Conservation (phyloP, 2,329 filamentous ascomycete species). For the Colletotrichum liaoningense region DNA sequence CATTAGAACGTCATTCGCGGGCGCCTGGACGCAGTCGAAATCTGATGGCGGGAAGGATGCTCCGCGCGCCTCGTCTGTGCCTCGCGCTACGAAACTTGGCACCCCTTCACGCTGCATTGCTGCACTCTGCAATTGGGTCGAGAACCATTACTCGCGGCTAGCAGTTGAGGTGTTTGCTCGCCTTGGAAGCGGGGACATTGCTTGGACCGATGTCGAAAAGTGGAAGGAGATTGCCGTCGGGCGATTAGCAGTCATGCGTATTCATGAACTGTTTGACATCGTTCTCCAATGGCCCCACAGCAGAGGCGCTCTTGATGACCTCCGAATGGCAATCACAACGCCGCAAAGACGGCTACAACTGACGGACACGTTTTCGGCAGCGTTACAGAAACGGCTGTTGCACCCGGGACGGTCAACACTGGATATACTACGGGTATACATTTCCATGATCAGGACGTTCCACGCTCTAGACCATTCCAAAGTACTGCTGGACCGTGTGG, state of each 20-base stretch:
- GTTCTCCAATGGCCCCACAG: constrained; percentile 80
- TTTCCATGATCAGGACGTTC: constrained; percentile 82
- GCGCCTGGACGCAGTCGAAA: constrained; percentile 64
- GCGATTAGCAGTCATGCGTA: constrained; percentile 75
- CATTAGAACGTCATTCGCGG: constrained; percentile 70
- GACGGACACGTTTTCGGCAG: constrained; percentile 75
- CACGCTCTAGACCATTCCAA: constrained; percentile 81
- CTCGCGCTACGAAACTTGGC: constrained; percentile 37
- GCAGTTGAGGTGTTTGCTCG: constrained; percentile 70
- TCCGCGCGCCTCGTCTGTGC: constrained; percentile 40
- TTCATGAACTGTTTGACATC: constrained; percentile 82
- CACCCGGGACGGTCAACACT: constrained; percentile 82
- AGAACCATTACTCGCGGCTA: constrained; percentile 73
- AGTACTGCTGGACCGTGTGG: constrained; percentile 80
- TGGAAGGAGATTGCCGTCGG: constrained; percentile 79
- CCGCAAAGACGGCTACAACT: constrained; percentile 76
- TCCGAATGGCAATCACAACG: constrained; percentile 76
- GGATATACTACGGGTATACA: constrained; percentile 81
- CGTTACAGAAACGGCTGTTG: constrained; percentile 74
- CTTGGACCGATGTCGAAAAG: constrained; percentile 69
- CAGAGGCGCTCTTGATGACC: constrained; percentile 78
- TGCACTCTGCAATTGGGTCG: constrained; percentile 74
- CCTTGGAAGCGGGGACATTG: constrained; percentile 55
- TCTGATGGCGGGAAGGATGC: constrained; percentile 40
- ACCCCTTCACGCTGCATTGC: constrained; percentile 66